Base-by-base conservation (phyloP, 495 filamentous ascomycete species). In the Talaromyces thailandensis region DNA sequence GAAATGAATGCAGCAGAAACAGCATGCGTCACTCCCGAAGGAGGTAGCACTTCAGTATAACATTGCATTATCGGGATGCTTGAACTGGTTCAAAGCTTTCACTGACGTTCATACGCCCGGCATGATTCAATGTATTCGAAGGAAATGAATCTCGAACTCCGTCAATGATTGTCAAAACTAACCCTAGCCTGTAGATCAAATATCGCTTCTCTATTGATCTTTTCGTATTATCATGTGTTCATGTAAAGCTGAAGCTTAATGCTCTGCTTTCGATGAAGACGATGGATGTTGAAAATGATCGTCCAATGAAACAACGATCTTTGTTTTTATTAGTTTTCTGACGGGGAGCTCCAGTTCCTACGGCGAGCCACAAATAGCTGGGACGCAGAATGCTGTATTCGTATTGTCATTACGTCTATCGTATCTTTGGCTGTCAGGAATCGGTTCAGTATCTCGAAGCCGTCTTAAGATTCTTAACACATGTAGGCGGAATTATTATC, bases 41-140 rank as follows among this genome's bases (percentile, higher is more conserved):
- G 92, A 75, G 94, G 87, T 66, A 91, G 84, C 69, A 99, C 77
- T 80, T 97, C 92, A 64, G 90, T 91, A 78, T 97, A 98, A 78
- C 82, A 87, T 79, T 88, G 86, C 86, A 89, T 89, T 66, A 61
- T 64, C 50, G 28, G 21, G 24, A 2, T 56, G 25, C 12, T 24
- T n/a, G 24, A 40, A 45, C 2, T 56, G 25, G 11, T 45, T 60
- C 31, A 60, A 25, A 26, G 57, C 57, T 60, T 25, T n/a, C 7
- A 7, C 29, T 28, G 26, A 31, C 29, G 24, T 32, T 57, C 55
- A 57, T 57, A 32, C 18, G 28, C 18, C 26, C 23, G 55, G 35
- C 55, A 57, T 57, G 55, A 16, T 57, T 25, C 14, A 5, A 26
- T 28, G 23, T 26, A 28, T 28, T 14, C 37, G 16, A 43, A 16